Evolutionary conservation across 768 basidiomycete genomes (phyloP), one percentile per base, ranked within the genome.

Genomic region (Pisolithus orientalis): DNA sequence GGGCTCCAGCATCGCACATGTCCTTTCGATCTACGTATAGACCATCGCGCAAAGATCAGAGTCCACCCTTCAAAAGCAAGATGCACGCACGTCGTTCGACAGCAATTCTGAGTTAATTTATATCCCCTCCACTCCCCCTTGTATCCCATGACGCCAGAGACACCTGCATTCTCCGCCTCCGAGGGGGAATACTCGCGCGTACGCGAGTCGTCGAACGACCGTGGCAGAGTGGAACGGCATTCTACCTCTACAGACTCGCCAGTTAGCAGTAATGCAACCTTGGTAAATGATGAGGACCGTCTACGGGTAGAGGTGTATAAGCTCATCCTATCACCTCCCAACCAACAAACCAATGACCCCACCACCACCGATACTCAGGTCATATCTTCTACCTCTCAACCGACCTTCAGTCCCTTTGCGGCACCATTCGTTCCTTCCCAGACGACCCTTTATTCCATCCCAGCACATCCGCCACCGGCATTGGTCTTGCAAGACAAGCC

Each of bases 401-500:
- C 40, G 25, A 17, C 44, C 14, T 51, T 57, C 21, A 54, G 54
- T 32, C 39, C 49, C 10, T 39, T 44, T 5, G 53, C 55, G 25
- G 14, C 49, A 13, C n/a, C 53, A 50, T 57, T 54, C 39, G n/a
- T 57, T 6, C 53, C 55, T 13, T 44, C 47, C n/a, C 5, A n/a
- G 25, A 17, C n/a, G 8, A 42, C n/a, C 5, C 17, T 50, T 40
- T 21, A 17, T 50, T 8, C 17, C 17, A 24, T 14, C 11, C 37
- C 16, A 6, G 11, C 39, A n/a, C 21, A 48, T 8, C 16, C 39
- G 2, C 17, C 39, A 13, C 29, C 17, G 37, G 39, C 25, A 16
- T 27, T 27, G 11, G 21, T 32, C 49, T 13, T 28, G 39, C 29
- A 43, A 21, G 42, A 43, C 39, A 37, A 28, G 2, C 34, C 45